Conservation (phyloP, 176 grass and related monocot genomes). For the Alopecurus myosuroides region DNA sequence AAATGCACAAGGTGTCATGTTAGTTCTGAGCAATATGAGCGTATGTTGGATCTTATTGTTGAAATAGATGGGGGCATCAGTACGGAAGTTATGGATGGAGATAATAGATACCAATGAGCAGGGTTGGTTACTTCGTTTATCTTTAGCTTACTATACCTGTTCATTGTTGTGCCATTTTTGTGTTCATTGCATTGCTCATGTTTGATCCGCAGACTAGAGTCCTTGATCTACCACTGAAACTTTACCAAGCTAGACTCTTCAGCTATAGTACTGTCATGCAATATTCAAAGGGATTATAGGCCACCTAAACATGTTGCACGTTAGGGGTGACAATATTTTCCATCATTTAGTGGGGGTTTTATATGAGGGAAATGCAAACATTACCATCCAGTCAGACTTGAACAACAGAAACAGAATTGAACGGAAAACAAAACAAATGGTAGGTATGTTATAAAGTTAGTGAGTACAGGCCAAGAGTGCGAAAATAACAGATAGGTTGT, state of each 20-base stretch:
- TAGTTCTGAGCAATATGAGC: constrained; percentile 73
- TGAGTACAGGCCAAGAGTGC: background rate
- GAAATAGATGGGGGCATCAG: constrained; percentile 84
- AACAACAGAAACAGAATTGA: background rate
- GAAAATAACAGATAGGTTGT: background rate
- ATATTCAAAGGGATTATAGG: background rate
- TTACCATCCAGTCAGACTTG: background rate
- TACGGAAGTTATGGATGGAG: constrained; percentile 87
- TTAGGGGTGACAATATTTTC: background rate
- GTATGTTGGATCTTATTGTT: constrained; percentile 92
- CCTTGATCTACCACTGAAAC: background rate
- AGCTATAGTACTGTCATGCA: background rate
- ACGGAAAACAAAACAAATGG: constrained; percentile 3
- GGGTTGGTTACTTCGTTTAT: constrained; percentile 28
- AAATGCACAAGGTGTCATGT: constrained; percentile 64
- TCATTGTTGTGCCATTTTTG: background rate
- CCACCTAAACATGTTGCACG: background rate
- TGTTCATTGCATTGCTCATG: background rate
- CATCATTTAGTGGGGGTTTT: background rate
- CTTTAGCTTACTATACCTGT: background rate
- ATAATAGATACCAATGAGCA: constrained; percentile 90
- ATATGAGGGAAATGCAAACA: background rate
- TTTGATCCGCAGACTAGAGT: background rate
- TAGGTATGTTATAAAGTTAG: background rate
- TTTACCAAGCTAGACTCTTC: background rate